A percentile compares a stretch with the other conserved stretches of the same genome.
These are phyloP conservation scores for Piper betle DNA, from an alignment of 164 flowering plant species.

Conservation along the genomic window DNA sequence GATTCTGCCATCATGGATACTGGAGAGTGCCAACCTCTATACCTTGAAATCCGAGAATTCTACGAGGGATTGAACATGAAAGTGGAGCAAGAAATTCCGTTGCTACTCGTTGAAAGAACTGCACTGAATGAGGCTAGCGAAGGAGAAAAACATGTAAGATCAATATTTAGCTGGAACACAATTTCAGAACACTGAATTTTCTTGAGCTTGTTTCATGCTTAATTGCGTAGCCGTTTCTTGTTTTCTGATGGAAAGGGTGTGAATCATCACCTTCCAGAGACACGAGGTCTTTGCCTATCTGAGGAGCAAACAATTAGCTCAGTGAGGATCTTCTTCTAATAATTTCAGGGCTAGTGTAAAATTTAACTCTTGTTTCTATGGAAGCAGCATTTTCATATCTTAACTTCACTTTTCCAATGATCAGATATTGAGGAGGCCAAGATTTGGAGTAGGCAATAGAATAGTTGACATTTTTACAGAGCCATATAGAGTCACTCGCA, in stretches of 20 bases:
- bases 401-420: neutral
- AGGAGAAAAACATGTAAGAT: slow-evolving; percentile 65
- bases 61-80: slow-evolving; percentile 68
- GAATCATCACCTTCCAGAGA: slow-evolving; percentile 85
- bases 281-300: slow-evolving; percentile 81
- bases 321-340: slow-evolving; percentile 28
- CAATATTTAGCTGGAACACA: too few species aligned
- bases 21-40: slow-evolving; percentile 62
- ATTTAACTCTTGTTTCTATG: neutral
- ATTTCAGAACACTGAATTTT: neutral
- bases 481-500: slow-evolving; percentile 62
- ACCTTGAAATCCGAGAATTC: slow-evolving; percentile 55
- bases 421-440: slow-evolving; percentile 63
- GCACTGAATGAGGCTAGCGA: slow-evolving; percentile 87
- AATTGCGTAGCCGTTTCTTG: neutral
- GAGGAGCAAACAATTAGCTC: slow-evolving; percentile 81
- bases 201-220: neutral
- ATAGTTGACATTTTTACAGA: slow-evolving; percentile 73
- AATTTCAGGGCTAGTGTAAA: neutral
- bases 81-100: slow-evolving; percentile 68
- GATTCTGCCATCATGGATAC: slow-evolving; percentile 30
- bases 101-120: slow-evolving; percentile 75
- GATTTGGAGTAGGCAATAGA: slow-evolving; percentile 52
- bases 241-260: slow-evolving; percentile 33
- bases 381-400: neutral